Evolutionary conservation across 257 asterid genomes (phyloP), one percentile per base, ranked within the genome.

Genomic region (Rubia yunnanensis): DNA sequence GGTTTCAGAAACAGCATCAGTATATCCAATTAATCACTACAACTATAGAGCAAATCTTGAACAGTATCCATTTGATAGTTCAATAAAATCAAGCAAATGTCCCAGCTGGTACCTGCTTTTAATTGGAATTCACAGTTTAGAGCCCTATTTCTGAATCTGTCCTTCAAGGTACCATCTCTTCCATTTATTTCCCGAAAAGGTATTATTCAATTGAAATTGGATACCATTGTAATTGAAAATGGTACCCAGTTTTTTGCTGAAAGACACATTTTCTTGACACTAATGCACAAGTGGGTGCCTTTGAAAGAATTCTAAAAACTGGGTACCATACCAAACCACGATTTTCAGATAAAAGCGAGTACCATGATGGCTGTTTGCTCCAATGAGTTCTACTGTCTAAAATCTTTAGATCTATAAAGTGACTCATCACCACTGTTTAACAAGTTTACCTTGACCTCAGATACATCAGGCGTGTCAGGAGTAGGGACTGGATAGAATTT

Each of bases 401-500:
- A n/a, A n/a, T n/a, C n/a, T 48, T 30, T 18, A 32, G 54, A 54
- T 20, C 54, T 27, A 63, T 3, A 30, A 32, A 52, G 7, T 49
- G 46, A 35, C 52, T 30, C 18, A 70, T 10, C n/a, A 22, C 64
- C 35, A 6, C 18, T 35, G n/a, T 49, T 28, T n/a, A 53, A 34
- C 31, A 61, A n/a, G 67, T 63, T 80, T 73, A 87, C 97, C 97
- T 87, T 89, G 70, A 85, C 89, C 30, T 39, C 26, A n/a, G 97
- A 84, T 73, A 90, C 88, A 73, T 90, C 95, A 34, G 97, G 96
- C 18, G 92, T 71, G 54, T 83, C 88, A 1, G 96, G 78, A 20
- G 94, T 61, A 41, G 92, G 10, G 68, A 82, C 91, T 1, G 97
- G 99, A 82, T 92, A 92, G 78, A 87, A 92, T 72, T 92, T 92